These are phyloP conservation scores for Mycena indigotica DNA, from an alignment of 768 basidiomycete genomes.

Conservation along the genomic window DNA sequence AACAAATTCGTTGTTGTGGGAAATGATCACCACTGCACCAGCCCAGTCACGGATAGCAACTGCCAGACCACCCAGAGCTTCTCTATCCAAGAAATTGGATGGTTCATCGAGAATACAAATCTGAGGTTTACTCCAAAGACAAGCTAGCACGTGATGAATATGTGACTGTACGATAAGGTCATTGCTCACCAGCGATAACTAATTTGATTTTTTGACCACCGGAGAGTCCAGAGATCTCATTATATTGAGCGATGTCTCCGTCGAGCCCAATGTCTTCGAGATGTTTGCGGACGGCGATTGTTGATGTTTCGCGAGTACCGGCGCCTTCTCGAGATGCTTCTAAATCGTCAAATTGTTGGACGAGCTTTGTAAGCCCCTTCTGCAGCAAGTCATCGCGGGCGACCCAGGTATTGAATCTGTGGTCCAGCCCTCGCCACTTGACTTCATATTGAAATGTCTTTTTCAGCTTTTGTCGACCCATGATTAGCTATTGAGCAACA, in stretches of 20 bases:
- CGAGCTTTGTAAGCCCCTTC: slow-evolving; percentile 86
- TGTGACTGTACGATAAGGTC: slow-evolving; percentile 32
- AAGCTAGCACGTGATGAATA: slow-evolving; percentile 94
- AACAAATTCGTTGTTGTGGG: slow-evolving; percentile 91
- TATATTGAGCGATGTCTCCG: slow-evolving; percentile 97
- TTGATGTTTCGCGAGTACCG: slow-evolving; percentile 83
- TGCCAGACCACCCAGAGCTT: slow-evolving; percentile 91
- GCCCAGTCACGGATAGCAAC: slow-evolving; percentile 95
- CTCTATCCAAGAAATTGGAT: slow-evolving; percentile 96
- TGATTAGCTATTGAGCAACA: slow-evolving; percentile 76
- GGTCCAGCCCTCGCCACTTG: slow-evolving; percentile 82
- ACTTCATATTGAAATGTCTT: slow-evolving; percentile 93
- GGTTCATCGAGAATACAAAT: slow-evolving; percentile 86
- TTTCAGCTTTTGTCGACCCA: slow-evolving; percentile 97
- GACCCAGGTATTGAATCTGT: slow-evolving; percentile 90
- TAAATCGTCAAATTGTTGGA: slow-evolving; percentile 95
- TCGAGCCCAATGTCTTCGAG: slow-evolving; percentile 95
- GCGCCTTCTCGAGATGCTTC: slow-evolving; percentile 96
- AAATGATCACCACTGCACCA: slow-evolving; percentile 94
- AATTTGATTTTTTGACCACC: slow-evolving; percentile 98
- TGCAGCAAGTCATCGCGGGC: slow-evolving; percentile 81
- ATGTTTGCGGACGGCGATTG: slow-evolving; percentile 83
- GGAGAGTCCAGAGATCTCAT: slow-evolving; percentile 91
- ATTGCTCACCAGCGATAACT: slow-evolving; percentile 65
- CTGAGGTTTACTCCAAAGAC: slow-evolving; percentile 94